Evolutionary conservation across 805 yeast species (phyloP), one percentile per base, ranked within the genome.

Genomic region (Candida glaebosa): DNA sequence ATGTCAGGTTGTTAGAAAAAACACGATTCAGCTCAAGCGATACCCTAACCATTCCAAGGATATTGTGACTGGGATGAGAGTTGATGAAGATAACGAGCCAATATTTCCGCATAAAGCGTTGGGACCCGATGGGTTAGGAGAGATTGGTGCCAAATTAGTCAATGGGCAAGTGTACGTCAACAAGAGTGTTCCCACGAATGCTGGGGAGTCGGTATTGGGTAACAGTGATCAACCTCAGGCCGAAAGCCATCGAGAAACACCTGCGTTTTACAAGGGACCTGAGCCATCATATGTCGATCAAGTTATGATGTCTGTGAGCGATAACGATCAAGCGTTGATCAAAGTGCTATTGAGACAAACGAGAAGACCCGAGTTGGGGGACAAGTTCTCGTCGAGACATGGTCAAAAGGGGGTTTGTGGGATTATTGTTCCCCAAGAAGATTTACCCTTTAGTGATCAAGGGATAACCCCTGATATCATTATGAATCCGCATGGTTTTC

Each of bases 401-500:
- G 99, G 99, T 31, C 99, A 91, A 63, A 91, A 91, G 73, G 99
- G 99, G 79, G 98, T 93, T 22, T 91, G 98, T 72, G 98, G 99
- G 67, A 88, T 93, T 52, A 93, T 91, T 61, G 97, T 91, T 4
- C 89, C 88, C 52, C 98, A 91, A 60, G 98, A 91, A 53, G 99
- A 91, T 57, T 75, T 91, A 75, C 99, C 99, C 10, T 91, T 91
- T 66, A 87, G 82, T 58, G 98, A 93, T 53, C 78, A 82, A 44
- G 99, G 99, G 60, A 78, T 93, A 18, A 73, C 80, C 3, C 99
- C 99, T 0, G 99, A 91, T 68, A 90, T 91, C 50, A 91, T 91
- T 57, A 91, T 91, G 97, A 91, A 91, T 59, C 99, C 99, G 1
- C 99, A 91, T 63, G 99, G 97, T 71, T 93, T 91, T 83, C 99